Base-by-base conservation (phyloP, 768 basidiomycete species). In the Hygrophoropsis aurantiaca region DNA sequence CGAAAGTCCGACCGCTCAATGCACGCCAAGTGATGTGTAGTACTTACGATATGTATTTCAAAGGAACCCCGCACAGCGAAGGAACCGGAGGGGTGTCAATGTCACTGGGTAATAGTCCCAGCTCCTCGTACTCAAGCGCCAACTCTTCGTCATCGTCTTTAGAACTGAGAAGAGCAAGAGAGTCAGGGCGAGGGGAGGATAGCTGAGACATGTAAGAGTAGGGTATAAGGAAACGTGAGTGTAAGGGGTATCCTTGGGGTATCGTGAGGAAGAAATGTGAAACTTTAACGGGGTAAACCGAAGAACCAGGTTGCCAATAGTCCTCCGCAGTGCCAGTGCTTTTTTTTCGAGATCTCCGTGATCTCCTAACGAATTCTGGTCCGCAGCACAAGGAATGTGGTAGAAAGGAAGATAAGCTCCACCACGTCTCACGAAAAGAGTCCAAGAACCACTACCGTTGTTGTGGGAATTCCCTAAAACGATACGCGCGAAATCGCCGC, bases 31-130 rank as follows among this genome's bases (percentile, higher is more conserved):
- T 39, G 40, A 42, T 25, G 37, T 11, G 42, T 44, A 30, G 26
- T 32, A 81, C 81, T 66, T 60, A 87, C 86, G 86, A 87, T 49
- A 90, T 78, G 52, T 89, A 88, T 72, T 90, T 90, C 56, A 90
- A 69, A 13, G 87, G 84, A 27, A 90, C 59, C 42, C 87, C 87
- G 59, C 74, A 84, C 16, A 89, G 56, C 8, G 80, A 70, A 30
- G 88, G 87, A 4, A 71, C 60, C 7, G 71, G 58, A 19, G 64
- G 64, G 10, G 64, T 11, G 24, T 62, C 66, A 39, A 58, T 59
- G 32, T 64, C 52, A 24, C 73, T 68, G 41, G 58, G 59, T 27
- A 61, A 49, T 24, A 77, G 58, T 35, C 75, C 70, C 41, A 77
- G 66, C 47, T 75, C 73, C 51, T 74, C 62, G 53, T 76, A 74